Base-by-base conservation (phyloP, 345 rosid species). In the Balakata baccata region DNA sequence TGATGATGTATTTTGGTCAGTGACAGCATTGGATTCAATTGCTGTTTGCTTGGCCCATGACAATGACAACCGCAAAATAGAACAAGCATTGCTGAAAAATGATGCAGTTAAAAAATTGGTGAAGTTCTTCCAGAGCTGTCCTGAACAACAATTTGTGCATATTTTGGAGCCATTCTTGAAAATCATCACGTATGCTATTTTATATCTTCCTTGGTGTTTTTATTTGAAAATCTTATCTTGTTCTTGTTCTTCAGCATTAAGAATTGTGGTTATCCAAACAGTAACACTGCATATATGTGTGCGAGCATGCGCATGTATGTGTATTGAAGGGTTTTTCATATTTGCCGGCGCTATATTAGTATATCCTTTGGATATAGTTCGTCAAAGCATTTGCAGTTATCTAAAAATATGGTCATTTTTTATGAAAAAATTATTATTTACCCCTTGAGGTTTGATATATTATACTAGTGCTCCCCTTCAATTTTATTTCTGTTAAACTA, bases 21-120 rank as follows among this genome's bases (percentile, higher is more conserved):
- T 89, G 71, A 91, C 89, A 37, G 99, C 99, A 52, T 84, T 96
- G 83, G 99, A 96, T 78, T 91, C 98, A 10, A 88, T 96, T 54
- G 98, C 97, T 69, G 96, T 91, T 71, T 95, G 98, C 88, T 85
- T 95, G 86, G 97, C 98, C 70, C 98, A 83, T 85, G 99, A 95
- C 86, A 95, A 91, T 82, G 99, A 95, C 86, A 86, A 78, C 78
- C 92, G 86, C 79, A 92, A 90, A 85, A 98, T 95, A 80, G 99
- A 95, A 79, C 97, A 95, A 74, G 94, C 94, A 37, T 81, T 93
- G 86, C 87, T 95, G 70, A 95, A 87, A 77, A 89, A 87, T 77
- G 97, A 95, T 60, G 96, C 97, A 23, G 87, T 91, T 75, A 89
- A 91, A 79, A 95, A 85, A 76, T 73, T 95, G 82, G 99, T 95